Percentiles rank a stretch among this genome's conserved stretches.
Evolutionary conservation across 306 rosid species (phyloP).

Genomic region (Comarum palustre): DNA sequence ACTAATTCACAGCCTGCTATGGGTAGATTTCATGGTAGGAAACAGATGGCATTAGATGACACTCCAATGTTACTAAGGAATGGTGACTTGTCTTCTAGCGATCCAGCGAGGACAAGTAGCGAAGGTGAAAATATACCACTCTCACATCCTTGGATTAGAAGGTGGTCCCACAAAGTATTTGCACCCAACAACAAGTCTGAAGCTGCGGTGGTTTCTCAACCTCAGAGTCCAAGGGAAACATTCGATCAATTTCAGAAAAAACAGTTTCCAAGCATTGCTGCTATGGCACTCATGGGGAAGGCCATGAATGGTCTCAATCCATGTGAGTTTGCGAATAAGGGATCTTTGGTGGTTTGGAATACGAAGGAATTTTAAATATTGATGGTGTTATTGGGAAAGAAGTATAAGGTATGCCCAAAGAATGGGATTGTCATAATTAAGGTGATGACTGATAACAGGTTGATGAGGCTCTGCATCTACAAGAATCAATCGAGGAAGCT

Average conservation of each 20-base stretch:
- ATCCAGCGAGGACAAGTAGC: conserved; percentile 28
- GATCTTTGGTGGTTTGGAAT: conserved; percentile 65
- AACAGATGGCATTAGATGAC: conserved; percentile 24
- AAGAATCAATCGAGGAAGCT: conserved; percentile 14
- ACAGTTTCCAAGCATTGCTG: conserved; percentile 84
- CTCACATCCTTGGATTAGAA: conserved; percentile 82
- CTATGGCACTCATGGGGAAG: conserved; percentile 93
- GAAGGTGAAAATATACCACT: conserved; percentile 39
- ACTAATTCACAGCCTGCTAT: conserved; percentile 38
- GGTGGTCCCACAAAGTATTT: conserved; percentile 49
- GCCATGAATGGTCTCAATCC: conserved; percentile 48
- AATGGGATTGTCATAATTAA: not conserved
- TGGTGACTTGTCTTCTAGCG: conserved; percentile 28
- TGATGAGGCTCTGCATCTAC: conserved; percentile 8
- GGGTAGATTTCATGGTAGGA: conserved; percentile 29
- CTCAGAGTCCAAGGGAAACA: conserved; percentile 33
- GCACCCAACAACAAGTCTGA: conserved; percentile 37
- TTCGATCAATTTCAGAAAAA: conserved; percentile 39
- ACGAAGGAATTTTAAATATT: conserved; percentile 27
- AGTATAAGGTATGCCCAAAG: conserved; percentile 18
- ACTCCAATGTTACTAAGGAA: conserved; percentile 27
- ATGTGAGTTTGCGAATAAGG: conserved; percentile 48
- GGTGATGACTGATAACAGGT: not conserved
- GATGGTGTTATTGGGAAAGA: not conserved
- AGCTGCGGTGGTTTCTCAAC: conserved; percentile 30